A percentile compares a stretch with the other conserved stretches of the same genome.
phyloP scores from a whole-genome alignment of 306 rosid genomes.

The Ochetophila trinervis region DNA sequence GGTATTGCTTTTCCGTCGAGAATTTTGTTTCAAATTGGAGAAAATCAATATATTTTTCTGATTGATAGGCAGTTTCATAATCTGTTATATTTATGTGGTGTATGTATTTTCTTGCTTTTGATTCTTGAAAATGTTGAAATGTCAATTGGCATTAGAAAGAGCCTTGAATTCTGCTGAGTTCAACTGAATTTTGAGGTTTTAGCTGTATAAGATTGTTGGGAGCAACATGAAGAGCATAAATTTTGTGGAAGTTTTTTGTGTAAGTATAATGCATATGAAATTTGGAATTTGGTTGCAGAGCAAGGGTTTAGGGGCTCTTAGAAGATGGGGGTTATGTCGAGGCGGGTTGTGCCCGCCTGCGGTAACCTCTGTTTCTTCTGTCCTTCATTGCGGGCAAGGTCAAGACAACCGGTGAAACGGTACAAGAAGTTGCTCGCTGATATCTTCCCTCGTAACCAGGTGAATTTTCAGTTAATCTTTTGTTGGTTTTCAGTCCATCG shows the following conservation, averaged over 20 bases:
- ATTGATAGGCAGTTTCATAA: conserved; percentile 13
- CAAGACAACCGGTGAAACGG: conserved; percentile 93
- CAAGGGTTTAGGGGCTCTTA: conserved; percentile 29
- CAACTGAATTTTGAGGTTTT: conserved; percentile 16
- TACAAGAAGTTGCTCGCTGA: conserved; percentile 82
- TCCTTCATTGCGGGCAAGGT: conserved; percentile 86
- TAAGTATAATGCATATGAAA: not conserved
- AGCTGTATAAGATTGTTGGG: conserved; percentile 4
- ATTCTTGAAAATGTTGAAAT: not conserved
- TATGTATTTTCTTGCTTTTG: conserved; percentile 3
- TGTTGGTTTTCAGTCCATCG: not conserved
- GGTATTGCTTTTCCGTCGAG: conserved; percentile 1
- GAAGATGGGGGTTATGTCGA: conserved; percentile 96
- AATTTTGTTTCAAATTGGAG: conserved; percentile 16
- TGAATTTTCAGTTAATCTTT: conserved; percentile 26
- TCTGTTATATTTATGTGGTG: no score
- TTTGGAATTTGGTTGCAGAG: conserved; percentile 30
- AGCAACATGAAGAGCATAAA: not conserved
- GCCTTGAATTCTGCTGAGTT: conserved; percentile 25
- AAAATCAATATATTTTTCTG: conserved; percentile 3
- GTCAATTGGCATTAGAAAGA: not conserved
- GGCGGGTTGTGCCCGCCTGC: conserved; percentile 95
- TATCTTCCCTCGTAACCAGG: conserved; percentile 87
- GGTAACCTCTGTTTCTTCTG: conserved; percentile 86
- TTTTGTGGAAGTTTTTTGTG: not conserved